phyloP scores from a whole-genome alignment of 1,139 yeast species.

The Pichia cactophila region DNA sequence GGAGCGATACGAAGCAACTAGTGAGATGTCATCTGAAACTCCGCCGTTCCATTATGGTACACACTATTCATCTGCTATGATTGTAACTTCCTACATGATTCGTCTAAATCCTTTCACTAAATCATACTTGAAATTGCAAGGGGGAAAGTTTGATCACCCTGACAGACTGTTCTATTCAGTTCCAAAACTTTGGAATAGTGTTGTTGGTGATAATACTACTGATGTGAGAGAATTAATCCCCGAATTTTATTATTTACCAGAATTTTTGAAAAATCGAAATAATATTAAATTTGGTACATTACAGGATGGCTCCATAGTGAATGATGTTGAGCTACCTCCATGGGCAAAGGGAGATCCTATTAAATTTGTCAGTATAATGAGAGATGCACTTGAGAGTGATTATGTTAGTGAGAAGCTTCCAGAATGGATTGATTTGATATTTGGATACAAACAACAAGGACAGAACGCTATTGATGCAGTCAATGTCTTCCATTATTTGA shows the following conservation, averaged over 20 bases:
- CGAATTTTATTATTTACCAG: conserved; percentile 75
- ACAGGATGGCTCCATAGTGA: conserved; percentile 52
- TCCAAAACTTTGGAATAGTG: conserved; percentile 69
- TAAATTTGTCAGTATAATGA: conserved; percentile 60
- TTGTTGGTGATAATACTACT: conserved; percentile 70
- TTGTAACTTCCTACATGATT: conserved; percentile 70
- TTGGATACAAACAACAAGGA: conserved; percentile 76
- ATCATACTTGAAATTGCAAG: conserved; percentile 69
- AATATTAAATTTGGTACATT: conserved; percentile 58
- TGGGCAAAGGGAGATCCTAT: conserved; percentile 78
- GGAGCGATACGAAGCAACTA: conserved; percentile 64
- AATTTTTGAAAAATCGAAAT: conserved; percentile 58
- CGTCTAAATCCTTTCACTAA: conserved; percentile 74
- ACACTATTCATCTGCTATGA: conserved; percentile 89
- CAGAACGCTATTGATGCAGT: conserved; percentile 52
- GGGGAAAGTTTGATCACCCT: conserved; percentile 82
- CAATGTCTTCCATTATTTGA: conserved; percentile 74
- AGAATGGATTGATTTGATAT: conserved; percentile 75
- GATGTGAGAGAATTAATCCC: conserved; percentile 84
- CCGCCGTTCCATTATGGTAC: conserved; percentile 90
- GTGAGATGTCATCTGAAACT: conserved; percentile 34
- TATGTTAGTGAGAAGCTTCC: conserved; percentile 69
- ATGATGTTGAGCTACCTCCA: conserved; percentile 63
- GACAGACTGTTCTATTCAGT: conserved; percentile 71
- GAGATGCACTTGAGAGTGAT: conserved; percentile 77